Percentiles rank a stretch among this genome's conserved stretches.
Conservation (phyloP, 192 early-diverging fungal genomes). For the Helicostylum pulchrum region DNA sequence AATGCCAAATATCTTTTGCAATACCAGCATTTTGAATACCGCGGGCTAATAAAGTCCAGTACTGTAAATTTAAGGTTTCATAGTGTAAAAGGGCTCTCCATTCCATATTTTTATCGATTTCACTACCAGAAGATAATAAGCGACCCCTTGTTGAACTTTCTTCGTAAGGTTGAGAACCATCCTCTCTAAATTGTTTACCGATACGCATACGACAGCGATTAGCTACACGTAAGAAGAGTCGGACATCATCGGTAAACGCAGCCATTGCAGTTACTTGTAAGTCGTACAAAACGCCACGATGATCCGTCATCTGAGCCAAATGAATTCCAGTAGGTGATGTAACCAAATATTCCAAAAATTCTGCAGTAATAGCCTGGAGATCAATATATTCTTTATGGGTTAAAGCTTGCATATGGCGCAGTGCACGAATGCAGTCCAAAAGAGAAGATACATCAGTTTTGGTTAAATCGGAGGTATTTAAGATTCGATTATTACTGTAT, state of each 20-base stretch:
- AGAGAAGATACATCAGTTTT: conserved; percentile 49
- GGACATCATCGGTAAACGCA: conserved; percentile 53
- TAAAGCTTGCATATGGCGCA: conserved; percentile 45
- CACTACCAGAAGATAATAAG: not conserved
- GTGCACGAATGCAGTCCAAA: conserved; percentile 50
- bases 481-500: conserved; percentile 23
- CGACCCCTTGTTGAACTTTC: conserved; percentile 4
- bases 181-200: conserved; percentile 50
- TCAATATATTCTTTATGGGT: conserved; percentile 60
- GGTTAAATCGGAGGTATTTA: conserved; percentile 42
- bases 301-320: conserved; percentile 53
- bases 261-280: conserved; percentile 51
- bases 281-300: conserved; percentile 56
- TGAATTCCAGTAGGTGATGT: conserved; percentile 51
- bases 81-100: conserved; percentile 34
- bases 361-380: conserved; percentile 45
- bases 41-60: conserved; percentile 53
- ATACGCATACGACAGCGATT: conserved; percentile 60
- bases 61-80: conserved; percentile 52
- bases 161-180: conserved; percentile 36
- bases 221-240: conserved; percentile 50
- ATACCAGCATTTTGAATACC: conserved; percentile 51
- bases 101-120: not conserved
- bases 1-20: conserved; percentile 53
- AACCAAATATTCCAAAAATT: conserved; percentile 51